Conservation (phyloP, 2,329 filamentous ascomycete genomes). For the Botryotinia convoluta region DNA sequence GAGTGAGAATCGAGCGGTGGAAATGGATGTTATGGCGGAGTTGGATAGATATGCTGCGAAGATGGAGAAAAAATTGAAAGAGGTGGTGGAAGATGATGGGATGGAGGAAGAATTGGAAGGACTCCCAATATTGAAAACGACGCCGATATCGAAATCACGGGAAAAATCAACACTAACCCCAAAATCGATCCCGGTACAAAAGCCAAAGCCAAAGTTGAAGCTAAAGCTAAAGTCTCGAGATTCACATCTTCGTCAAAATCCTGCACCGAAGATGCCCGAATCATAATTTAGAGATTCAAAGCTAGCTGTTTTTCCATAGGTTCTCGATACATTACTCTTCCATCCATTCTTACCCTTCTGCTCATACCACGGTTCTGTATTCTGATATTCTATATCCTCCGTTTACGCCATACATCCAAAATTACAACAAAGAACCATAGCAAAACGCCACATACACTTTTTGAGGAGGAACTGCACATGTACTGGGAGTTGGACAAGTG, state of each 20-base stretch:
- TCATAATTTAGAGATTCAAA: too few relatives aligned
- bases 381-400: not conserved
- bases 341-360: too few relatives aligned
- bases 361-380: rapidly evolving
- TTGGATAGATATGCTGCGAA: not conserved
- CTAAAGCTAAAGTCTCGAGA: too few relatives aligned
- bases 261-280: not conserved
- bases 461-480: not conserved
- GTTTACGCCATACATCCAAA: not conserved
- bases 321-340: too few relatives aligned
- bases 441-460: not conserved
- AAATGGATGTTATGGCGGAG: not conserved
- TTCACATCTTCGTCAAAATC: too few relatives aligned
- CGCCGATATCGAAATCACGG: not conserved
- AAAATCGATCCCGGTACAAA: not conserved
- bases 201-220: not conserved
- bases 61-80: not conserved
- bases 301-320: too few relatives aligned
- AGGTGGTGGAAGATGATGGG: not conserved
- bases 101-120: not conserved
- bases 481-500: not conserved
- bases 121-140: not conserved
- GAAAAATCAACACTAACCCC: not conserved
- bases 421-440: not conserved
- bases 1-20: not conserved